Evolutionary conservation across 345 rosid species (phyloP), one percentile per base, ranked within the genome.

Genomic region (Balakata baccata): DNA sequence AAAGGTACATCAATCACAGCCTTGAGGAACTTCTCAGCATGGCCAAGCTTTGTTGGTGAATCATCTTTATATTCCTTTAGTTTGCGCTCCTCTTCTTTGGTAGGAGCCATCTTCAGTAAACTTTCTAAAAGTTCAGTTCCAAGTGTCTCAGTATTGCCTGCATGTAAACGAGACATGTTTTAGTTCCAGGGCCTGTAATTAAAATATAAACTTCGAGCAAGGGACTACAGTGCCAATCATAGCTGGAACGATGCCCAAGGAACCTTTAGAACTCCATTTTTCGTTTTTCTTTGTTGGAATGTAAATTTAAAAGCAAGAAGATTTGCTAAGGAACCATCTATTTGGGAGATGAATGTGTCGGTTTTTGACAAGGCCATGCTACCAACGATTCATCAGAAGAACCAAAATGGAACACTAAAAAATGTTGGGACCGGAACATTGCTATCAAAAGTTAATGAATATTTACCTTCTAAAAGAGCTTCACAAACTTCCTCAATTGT

Each of bases 401-500:
- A 53, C 53, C 50, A 54, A 9, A 37, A 20, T 20, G 49, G 47
- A 5, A 43, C 17, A 23, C 14, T 13, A 8, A 16, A 17, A 57
- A 6, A n/a, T 7, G 41, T n/a, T 56, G 46, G 39, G 41, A 17
- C 17, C 63, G 5, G n/a, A 41, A 38, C 49, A 41, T 23, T 39
- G 17, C 46, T 74, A 25, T 23, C 63, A 49, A 68, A 65, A 56
- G 39, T 18, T 29, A 60, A 23, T 71, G 50, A 22, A 63, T 6
- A 54, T 45, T 74, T 89, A 96, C 99, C 99, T 90, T 96, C 98
- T 57, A 93, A 79, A 59, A 96, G 98, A 38, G 95, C 98, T 43
- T 96, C 98, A 77, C 97, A 90, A 70, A 96, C 97, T 90, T 96
- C 98, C 84, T 93, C 99, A 6, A 90, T 75, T 41, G 99, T 93